Base-by-base conservation (phyloP, 148 eudicot genomes). In the Diospyros kaki region DNA sequence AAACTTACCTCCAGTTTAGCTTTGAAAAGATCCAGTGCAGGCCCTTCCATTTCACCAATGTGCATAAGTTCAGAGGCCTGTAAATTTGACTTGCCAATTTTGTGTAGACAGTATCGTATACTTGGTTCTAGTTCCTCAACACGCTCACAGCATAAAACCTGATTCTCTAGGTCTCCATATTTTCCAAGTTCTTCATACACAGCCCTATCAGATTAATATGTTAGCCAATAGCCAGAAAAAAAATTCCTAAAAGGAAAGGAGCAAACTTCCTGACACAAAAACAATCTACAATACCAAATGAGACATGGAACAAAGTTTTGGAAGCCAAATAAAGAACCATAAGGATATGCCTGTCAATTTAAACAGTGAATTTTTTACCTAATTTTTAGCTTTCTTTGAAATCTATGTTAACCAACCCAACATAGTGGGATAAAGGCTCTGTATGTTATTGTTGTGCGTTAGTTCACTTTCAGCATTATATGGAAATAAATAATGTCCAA, bases 131-230 rank as follows among this genome's bases (percentile, higher is more conserved):
- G 83, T 85, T 92, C 97, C 79, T 90, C 97, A 80, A 94, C 98
- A 50, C 97, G 96, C 72, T 93, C 96, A 74, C 96, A 89, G 72
- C 98, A 93, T 64, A 93, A 83, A 60, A 91, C 79, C 77, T 91
- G 98, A 83, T 85, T 89, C 75, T 93, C 96, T 17, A 92, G 86
- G 79, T 92, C 98, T 79, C 98, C 98, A 79, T 94, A 94, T 82
- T 94, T 94, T 62, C 98, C 98, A 66, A 94, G 96, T 82, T 92
- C 98, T 84, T 94, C 97, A 75, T 94, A 92, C 45, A 94, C 98
- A 83, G 97, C 97, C 87, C 98, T 94, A 73, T 64, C 68, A 73
- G 61, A 58, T 67, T 14, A 76, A 17, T 46, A 69, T 67, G 70
- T 55, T 53, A 76, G 45, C 63, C 11, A 43, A 71, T 51, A 72